Evolutionary conservation across 169 alveolate species (phyloP), one percentile per base, ranked within the genome.

Genomic region (Plasmodium sp.): DNA sequence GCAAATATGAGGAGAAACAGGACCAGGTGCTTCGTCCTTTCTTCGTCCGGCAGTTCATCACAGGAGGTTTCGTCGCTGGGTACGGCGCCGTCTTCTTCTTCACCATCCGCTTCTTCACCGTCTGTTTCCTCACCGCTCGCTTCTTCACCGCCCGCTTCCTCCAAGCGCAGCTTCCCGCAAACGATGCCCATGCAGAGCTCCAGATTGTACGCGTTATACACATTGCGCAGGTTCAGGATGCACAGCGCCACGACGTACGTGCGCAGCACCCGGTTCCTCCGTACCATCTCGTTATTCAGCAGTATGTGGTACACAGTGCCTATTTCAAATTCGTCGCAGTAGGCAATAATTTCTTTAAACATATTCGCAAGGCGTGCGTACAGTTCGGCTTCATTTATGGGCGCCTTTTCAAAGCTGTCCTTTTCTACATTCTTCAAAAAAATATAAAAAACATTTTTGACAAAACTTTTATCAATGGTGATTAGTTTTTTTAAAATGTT

Each of bases 361-460:
- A 92, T 82, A 72, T 39, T n/a, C 43, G 82, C 82, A 51, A 83
- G 33, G 33, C 34, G 14, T 81, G 45, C 41, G 27, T 56, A 58
- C n/a, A 51, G 22, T 51, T 51, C 62, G 62, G 22, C 62, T 51
- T 51, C 62, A 51, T 72, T 73, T 83, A 36, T 81, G 41, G 51
- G 22, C 1, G 39, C 84, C 18, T 82, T 72, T 72, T 33, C 73
- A 5, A 43, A 33, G 14, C 54, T 92, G 16, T 31, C 54, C n/a
- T 72, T 33, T 51, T 81, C 92, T 12, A 92, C 77, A 58, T 92
- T 92, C 27, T 92, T 82, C 54, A 92, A 58, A 77, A 92, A 92
- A 72, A 92, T 92, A 81, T 54, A 92, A 92, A 92, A 92, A 14
- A 92, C 77, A 81, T 92, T 92, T 92, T 92, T 92, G 9, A 92